These are phyloP conservation scores for Boletales sp. DNA, from an alignment of 768 basidiomycete species.

Conservation along the genomic window DNA sequence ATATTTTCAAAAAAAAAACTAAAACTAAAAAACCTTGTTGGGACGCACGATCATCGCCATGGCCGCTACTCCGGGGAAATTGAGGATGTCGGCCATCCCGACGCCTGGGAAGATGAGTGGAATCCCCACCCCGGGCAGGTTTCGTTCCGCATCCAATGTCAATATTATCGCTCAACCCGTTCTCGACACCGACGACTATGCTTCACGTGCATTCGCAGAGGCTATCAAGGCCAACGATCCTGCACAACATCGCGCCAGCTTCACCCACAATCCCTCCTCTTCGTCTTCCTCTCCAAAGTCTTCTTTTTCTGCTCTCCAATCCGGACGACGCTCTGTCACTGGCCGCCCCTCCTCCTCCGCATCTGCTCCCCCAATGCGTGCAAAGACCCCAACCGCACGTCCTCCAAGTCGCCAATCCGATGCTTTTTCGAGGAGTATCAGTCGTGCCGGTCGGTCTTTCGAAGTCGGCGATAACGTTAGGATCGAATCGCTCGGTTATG, in stretches of 20 bases:
- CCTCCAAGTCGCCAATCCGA: conserved; percentile 71
- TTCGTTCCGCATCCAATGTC: conserved; percentile 60
- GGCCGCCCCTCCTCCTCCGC: conserved; percentile 61
- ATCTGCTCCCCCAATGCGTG: conserved; percentile 44
- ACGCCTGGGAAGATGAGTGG: conserved; percentile 44
- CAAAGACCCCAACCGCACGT: conserved; percentile 55
- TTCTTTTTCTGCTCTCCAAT: conserved; percentile 38
- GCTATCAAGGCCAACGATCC: conserved; percentile 82
- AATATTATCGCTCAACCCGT: conserved; percentile 29
- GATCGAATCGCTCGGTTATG: conserved; percentile 85
- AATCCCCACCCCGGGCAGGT: conserved; percentile 71
- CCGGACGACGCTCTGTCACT: conserved; percentile 43
- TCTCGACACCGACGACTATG: conserved; percentile 47
- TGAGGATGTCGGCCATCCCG: conserved; percentile 41
- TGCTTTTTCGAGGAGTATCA: conserved; percentile 42
- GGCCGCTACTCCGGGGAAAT: conserved; percentile 43
- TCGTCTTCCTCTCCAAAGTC: conserved; percentile 45
- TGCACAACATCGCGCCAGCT: conserved; percentile 55
- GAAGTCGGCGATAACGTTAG: conserved; percentile 80
- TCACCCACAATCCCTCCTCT: conserved; percentile 35
- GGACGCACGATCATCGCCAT: conserved; percentile 24
- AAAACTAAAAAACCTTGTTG: not conserved
- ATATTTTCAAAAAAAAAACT: not conserved
- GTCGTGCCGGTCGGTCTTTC: conserved; percentile 46
- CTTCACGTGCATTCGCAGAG: conserved; percentile 71